Base-by-base conservation (phyloP, 2,329 filamentous ascomycete genomes). In the Aspergillus thermomutatus region DNA sequence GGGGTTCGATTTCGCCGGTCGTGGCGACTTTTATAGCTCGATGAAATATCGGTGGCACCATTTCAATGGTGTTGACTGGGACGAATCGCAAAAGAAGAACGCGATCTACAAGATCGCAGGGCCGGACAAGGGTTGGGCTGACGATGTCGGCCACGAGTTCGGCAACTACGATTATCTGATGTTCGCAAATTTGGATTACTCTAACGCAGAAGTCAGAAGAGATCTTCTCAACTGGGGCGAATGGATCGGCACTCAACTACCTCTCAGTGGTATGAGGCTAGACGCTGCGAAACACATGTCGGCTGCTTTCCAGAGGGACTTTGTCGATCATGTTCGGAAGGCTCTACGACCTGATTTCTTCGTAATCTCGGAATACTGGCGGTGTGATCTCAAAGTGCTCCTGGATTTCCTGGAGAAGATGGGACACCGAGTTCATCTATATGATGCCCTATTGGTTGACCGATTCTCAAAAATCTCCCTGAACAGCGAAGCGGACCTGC, bases 251-350 rank as follows among this genome's bases (percentile, higher is more conserved):
- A 75, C 82, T 5, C 77, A 86, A 57, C 68, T 89, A 0, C 82
- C 82, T 0, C 74, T 91, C 10, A 79, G 81, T 59, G 88, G 87
- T 1, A 86, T 91, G 69, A 80, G 88, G 19, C 81, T 91, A 51
- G 88, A 91, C 69, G 88, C 88, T 11, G 84, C 87, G 28, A 88
- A 90, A 72, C 88, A 91, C 72, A 89, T 87, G 71, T 87, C 83
- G 27, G 82, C 83, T 57, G 77, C 79, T n/a, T 91, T 91, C 66
- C 80, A 87, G 31, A 80, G 79, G 45, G 79, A 84, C n/a, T 89
- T 89, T 72, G 81, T 90, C 51, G 74, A 76, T 5, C 75, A 82
- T 48, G 72, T 89, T 57, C 82, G 82, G 65, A 75, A 77, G 46
- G 73, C 71, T 0, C 75, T 79, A 28, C 81, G 81, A 2, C 72